Percentiles rank a stretch among this genome's conserved stretches.
Conservation (phyloP, 441 rosid genomes). For the Adansonia madagascariensis region DNA sequence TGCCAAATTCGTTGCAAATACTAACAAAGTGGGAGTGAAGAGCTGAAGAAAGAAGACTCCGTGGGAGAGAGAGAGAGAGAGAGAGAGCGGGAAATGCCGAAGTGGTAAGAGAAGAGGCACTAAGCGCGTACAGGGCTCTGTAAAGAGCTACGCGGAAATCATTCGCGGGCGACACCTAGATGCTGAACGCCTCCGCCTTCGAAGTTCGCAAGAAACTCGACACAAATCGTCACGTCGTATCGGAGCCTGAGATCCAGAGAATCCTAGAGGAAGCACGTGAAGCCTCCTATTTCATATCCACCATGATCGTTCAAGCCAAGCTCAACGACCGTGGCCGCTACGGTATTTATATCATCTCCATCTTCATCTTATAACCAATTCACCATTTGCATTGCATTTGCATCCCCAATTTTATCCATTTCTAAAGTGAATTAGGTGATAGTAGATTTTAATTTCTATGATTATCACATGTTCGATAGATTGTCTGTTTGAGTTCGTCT, state of each 20-base stretch:
- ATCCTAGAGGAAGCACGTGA: slow-evolving; percentile 83
- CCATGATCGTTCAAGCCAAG: slow-evolving; percentile 86
- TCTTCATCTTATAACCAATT: neutral
- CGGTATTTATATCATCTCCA: slow-evolving; percentile 42
- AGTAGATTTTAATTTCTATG: neutral
- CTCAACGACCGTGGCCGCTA: slow-evolving; percentile 77
- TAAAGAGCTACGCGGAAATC: slow-evolving; percentile 77
- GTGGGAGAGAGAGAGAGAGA: neutral
- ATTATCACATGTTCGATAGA: slow-evolving; percentile 34
- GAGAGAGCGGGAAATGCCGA: neutral
- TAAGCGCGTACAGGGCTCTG: slow-evolving; percentile 73
- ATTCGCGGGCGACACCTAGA: slow-evolving; percentile 71
- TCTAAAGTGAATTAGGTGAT: neutral
- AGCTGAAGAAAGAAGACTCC: neutral
- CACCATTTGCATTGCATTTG: neutral
- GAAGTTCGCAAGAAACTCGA: slow-evolving; percentile 82
- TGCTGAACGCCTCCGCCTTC: slow-evolving; percentile 67
- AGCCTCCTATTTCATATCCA: slow-evolving; percentile 71
- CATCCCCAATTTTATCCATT: neutral
- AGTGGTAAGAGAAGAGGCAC: slow-evolving; percentile 53
- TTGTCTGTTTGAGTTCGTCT: slow-evolving; percentile 22
- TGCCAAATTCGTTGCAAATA: neutral
- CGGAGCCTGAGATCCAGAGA: slow-evolving; percentile 59
- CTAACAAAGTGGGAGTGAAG: neutral
- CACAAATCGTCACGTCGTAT: slow-evolving; percentile 66